Evolutionary conservation across 2,329 filamentous ascomycete species (phyloP).

Genomic region (Arachnomyces sp.): DNA sequence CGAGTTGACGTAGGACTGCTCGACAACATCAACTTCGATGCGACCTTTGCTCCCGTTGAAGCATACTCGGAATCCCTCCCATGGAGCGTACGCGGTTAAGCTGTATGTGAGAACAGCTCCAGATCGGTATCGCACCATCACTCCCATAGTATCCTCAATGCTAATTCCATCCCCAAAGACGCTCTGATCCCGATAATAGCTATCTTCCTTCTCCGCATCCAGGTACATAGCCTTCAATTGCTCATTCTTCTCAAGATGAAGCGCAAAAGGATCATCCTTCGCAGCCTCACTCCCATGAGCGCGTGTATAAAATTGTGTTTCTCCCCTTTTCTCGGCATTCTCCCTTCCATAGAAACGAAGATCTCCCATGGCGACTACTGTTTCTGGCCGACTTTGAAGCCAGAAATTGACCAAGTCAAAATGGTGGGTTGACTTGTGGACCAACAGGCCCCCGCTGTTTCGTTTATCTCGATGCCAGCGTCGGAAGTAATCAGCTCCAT

Average conservation of each 20-base stretch:
- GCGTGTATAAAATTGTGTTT: constrained; percentile 44
- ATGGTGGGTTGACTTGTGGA: constrained; percentile 57
- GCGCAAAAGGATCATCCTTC: constrained; percentile 49
- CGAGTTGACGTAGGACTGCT: constrained; percentile 54
- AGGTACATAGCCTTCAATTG: constrained; percentile 53
- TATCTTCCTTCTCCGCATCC: constrained; percentile 56
- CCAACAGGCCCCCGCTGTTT: constrained; percentile 51
- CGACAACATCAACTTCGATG: constrained; percentile 54
- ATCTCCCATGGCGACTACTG: constrained; percentile 51
- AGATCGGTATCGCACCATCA: constrained; percentile 50
- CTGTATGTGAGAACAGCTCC: constrained; percentile 53
- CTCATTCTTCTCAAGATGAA: constrained; percentile 45
- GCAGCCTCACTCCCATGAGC: constrained; percentile 45
- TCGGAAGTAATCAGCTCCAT: constrained; percentile 56
- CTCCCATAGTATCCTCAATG: constrained; percentile 57
- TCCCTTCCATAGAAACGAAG: constrained; percentile 54
- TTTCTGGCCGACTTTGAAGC: constrained; percentile 47
- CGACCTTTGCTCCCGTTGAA: constrained; percentile 50
- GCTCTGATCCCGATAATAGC: constrained; percentile 54
- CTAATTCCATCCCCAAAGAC: constrained; percentile 56
- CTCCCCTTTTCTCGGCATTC: constrained; percentile 50
- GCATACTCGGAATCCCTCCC: constrained; percentile 52
- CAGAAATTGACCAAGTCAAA: constrained; percentile 58
- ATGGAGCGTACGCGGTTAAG: constrained; percentile 53
- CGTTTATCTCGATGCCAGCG: constrained; percentile 56